A percentile compares a stretch with the other conserved stretches of the same genome.
phyloP scores from a whole-genome alignment of 192 early-diverging fungal genomes.

The Umbelopsis vinacea region DNA sequence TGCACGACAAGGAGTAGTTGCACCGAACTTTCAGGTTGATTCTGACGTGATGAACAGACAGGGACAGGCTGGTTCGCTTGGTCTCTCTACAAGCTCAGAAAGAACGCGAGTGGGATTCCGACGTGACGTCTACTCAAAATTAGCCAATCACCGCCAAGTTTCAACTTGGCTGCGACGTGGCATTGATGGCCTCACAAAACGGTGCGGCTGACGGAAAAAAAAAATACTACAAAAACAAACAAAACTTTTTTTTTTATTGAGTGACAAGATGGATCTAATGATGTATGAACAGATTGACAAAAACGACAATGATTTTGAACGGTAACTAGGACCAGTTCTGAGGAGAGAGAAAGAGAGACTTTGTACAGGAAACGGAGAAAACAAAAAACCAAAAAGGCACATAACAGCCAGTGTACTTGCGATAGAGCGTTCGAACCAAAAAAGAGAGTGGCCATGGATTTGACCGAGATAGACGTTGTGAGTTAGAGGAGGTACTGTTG shows the following conservation, averaged over 20 bases:
- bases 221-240: no score
- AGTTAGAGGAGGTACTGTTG: neutral
- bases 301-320: neutral
- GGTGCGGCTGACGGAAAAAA: no score
- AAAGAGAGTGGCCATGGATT: neutral
- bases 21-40: constrained; percentile 9
- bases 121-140: constrained; percentile 19
- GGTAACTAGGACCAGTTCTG: neutral
- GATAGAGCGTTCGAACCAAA: neutral
- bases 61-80: neutral
- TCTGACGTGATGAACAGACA: constrained; percentile 23
- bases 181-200: neutral
- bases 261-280: neutral
- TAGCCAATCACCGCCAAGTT: neutral
- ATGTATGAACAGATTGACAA: neutral
- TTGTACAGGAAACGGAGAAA: constrained; percentile 4
- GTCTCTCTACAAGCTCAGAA: neutral
- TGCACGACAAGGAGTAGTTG: neutral
- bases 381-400: no score
- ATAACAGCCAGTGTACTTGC: neutral
- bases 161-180: neutral
- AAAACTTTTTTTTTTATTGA: neutral
- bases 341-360: neutral
- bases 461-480: neutral
- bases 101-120: constrained; percentile 4